Evolutionary conservation across 176 grass and related monocot genomes (phyloP).

Genomic region (Carex parvula): DNA sequence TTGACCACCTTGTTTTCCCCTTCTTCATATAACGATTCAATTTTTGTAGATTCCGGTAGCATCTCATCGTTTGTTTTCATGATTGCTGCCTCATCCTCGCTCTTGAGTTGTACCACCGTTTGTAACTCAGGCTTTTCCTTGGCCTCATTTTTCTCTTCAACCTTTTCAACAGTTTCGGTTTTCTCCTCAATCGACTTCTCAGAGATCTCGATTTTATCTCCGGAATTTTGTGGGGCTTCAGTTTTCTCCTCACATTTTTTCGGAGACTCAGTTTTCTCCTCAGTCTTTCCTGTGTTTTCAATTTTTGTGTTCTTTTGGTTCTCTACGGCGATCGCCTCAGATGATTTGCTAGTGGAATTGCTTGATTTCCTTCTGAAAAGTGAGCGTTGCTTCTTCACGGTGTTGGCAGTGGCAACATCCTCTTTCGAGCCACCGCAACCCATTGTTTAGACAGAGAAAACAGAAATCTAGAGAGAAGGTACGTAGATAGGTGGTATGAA

Average conservation of each 20-base stretch:
- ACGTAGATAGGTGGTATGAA: slow-evolving; percentile 22
- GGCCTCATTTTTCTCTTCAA: slow-evolving; percentile 1
- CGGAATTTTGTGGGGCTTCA: not conserved
- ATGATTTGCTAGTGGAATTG: slow-evolving; percentile 12
- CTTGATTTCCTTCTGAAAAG: slow-evolving; percentile 58
- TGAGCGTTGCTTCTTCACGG: slow-evolving; percentile 35
- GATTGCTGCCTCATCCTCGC: not conserved
- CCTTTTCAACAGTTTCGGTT: not conserved
- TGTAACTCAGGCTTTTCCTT: slow-evolving; percentile 3
- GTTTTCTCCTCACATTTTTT: not conserved
- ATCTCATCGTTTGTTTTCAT: not conserved
- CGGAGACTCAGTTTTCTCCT: not conserved
- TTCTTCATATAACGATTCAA: not conserved
- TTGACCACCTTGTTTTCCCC: slow-evolving; percentile 21
- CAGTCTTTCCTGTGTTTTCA: not conserved
- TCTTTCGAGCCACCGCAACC: slow-evolving; percentile 90
- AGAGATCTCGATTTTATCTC: not conserved
- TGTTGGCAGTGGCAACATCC: slow-evolving; percentile 65
- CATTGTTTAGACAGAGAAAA: slow-evolving; percentile 37
- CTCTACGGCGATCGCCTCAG: not conserved
- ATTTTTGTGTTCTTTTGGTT: not conserved
- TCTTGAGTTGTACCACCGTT: not conserved
- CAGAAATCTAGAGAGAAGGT: slow-evolving; percentile 1
- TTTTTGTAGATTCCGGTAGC: not conserved
- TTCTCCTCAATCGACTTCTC: not conserved